Conservation (phyloP, 345 rosid genomes). For the Salix caprea region DNA sequence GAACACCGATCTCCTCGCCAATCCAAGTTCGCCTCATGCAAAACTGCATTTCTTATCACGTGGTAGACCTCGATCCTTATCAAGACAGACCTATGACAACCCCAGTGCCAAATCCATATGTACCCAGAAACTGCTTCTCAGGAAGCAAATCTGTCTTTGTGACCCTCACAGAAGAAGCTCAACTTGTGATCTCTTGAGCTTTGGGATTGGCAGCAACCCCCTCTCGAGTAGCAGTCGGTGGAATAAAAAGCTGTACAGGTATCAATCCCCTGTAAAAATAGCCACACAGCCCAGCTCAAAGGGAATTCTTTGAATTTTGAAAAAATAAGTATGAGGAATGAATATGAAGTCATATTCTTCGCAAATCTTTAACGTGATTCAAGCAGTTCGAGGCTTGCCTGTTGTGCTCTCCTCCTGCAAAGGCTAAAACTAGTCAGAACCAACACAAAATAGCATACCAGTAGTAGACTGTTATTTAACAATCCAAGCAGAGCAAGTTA, state of each 20-base stretch:
- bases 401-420: conserved; percentile 44
- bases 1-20: not conserved
- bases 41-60: not conserved
- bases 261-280: conserved; percentile 9
- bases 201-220: conserved; percentile 1
- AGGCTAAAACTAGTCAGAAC: not conserved
- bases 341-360: conserved; percentile 1
- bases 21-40: not conserved
- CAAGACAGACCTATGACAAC: not conserved
- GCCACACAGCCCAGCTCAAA: conserved; percentile 4
- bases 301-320: conserved; percentile 8
- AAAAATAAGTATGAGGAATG: not conserved
- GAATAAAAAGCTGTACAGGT: conserved; percentile 26
- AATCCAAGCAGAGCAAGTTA: not conserved
- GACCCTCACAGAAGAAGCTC: conserved; percentile 1
- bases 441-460: not conserved
- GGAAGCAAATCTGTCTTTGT: conserved; percentile 8
- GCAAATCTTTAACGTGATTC: conserved; percentile 6
- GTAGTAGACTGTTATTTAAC: not conserved
- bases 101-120: not conserved
- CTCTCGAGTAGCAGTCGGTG: conserved; percentile 8
- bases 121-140: conserved; percentile 1
- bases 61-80: not conserved
- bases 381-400: conserved; percentile 24
- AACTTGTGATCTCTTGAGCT: conserved; percentile 6